A percentile compares a stretch with the other conserved stretches of the same genome.
phyloP scores from a whole-genome alignment of 805 yeast genomes.

The Kodamaea fukazawae region DNA sequence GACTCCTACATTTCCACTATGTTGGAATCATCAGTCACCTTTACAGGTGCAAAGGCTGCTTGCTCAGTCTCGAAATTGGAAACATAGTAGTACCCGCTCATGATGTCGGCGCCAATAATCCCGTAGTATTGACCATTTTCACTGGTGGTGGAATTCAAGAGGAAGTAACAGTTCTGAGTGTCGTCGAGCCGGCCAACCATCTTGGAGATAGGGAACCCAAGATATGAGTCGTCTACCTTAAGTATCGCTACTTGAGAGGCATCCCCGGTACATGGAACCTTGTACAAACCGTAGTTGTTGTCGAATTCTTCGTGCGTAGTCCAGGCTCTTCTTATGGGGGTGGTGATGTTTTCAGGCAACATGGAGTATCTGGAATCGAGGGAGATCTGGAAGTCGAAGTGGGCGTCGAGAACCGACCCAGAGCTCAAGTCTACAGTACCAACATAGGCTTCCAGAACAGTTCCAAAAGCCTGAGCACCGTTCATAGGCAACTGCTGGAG shows the following conservation, averaged over 20 bases:
- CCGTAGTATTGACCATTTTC: not conserved
- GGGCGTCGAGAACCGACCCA: slow-evolving; percentile 4
- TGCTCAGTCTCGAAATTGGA: slow-evolving; percentile 56
- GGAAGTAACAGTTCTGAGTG: slow-evolving; percentile 5
- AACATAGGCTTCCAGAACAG: slow-evolving; percentile 5
- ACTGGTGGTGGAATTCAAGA: slow-evolving; percentile 1
- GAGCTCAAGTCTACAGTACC: slow-evolving; percentile 1
- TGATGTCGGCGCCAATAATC: slow-evolving; percentile 54
- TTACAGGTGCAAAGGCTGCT: slow-evolving; percentile 43
- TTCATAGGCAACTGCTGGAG: slow-evolving; percentile 20
- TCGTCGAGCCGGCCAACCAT: slow-evolving; percentile 6
- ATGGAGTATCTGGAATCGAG: slow-evolving; percentile 6
- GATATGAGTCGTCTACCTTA: slow-evolving; percentile 5
- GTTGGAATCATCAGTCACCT: slow-evolving; percentile 27
- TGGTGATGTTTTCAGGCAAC: slow-evolving; percentile 7
- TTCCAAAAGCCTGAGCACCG: slow-evolving; percentile 2
- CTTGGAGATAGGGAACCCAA: slow-evolving; percentile 6
- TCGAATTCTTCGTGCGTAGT: slow-evolving; percentile 4
- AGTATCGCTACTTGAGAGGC: slow-evolving; percentile 1
- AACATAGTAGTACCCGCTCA: slow-evolving; percentile 61
- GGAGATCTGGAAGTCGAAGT: slow-evolving; percentile 5
- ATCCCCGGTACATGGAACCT: slow-evolving; percentile 7
- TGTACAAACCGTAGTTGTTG: slow-evolving; percentile 5
- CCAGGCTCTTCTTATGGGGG: slow-evolving; percentile 5
- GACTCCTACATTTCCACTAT: slow-evolving; percentile 21